A percentile compares a stretch with the other conserved stretches of the same genome.
phyloP scores from a whole-genome alignment of 306 rosid species.

The Cicer cuneatum region DNA sequence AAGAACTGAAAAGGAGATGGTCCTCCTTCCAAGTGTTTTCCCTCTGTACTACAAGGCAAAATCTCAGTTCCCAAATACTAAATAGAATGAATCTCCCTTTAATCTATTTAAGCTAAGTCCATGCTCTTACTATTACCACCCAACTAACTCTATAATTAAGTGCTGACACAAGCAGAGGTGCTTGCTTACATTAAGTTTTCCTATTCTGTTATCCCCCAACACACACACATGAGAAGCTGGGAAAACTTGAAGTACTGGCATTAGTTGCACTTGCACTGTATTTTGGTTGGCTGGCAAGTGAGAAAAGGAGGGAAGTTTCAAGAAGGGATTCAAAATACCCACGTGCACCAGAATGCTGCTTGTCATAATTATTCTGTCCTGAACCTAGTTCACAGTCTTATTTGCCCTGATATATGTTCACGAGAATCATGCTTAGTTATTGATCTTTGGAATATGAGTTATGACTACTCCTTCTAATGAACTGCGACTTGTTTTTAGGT shows the following conservation, averaged over 20 bases:
- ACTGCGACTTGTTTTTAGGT: constrained; percentile 65
- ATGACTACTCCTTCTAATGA: constrained; percentile 38
- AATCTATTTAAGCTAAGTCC: neutral
- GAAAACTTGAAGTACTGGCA: constrained; percentile 32
- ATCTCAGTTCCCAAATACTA: constrained; percentile 22
- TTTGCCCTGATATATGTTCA: constrained; percentile 6
- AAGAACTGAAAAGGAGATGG: neutral
- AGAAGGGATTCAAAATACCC: constrained; percentile 24
- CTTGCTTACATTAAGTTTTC: constrained; percentile 9
- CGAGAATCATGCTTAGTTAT: constrained; percentile 32
- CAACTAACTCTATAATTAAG: neutral
- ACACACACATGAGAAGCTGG: neutral
- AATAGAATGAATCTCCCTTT: constrained; percentile 1
- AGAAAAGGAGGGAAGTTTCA: constrained; percentile 16
- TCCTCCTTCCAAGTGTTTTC: constrained; percentile 10
- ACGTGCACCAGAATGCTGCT: constrained; percentile 27
- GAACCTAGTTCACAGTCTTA: constrained; percentile 31
- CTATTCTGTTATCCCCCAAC: neutral
- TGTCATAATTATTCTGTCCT: constrained; percentile 26
- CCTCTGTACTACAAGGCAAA: constrained; percentile 5
- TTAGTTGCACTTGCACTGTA: constrained; percentile 4
- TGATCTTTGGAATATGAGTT: constrained; percentile 32
- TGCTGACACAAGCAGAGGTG: neutral
- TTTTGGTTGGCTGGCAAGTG: constrained; percentile 3
- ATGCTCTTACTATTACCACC: neutral